A percentile compares a stretch with the other conserved stretches of the same genome.
Conservation (phyloP, 2,329 filamentous ascomycete genomes). For the Arthroderma uncinatum region DNA sequence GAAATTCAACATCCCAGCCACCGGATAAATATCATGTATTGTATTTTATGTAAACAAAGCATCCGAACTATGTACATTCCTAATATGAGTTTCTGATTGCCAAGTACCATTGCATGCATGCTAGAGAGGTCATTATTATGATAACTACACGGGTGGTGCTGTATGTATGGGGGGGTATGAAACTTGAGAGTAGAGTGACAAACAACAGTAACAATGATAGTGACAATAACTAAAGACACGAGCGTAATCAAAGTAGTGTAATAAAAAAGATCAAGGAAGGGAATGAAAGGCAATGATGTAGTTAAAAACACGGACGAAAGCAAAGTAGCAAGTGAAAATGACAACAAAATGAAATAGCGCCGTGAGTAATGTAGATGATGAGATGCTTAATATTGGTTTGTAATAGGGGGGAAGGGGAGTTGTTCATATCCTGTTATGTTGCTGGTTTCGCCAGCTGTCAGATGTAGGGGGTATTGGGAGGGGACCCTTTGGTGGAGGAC, state of each 20-base stretch:
- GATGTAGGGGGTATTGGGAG: conserved; percentile 46
- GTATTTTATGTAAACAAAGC: neutral
- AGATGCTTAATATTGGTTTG: neutral
- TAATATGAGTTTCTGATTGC: conserved; percentile 2
- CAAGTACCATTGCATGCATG: conserved; percentile 5
- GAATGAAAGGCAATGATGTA: neutral
- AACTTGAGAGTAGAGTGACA: neutral
- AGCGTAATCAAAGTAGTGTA: neutral
- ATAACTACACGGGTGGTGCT: neutral
- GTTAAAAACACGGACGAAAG: neutral
- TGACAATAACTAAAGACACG: neutral
- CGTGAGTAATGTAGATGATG: neutral
- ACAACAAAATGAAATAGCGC: neutral
- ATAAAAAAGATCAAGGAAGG: neutral
- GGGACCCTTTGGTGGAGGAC: conserved; percentile 46
- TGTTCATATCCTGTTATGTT: conserved; percentile 1
- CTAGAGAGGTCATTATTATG: conserved; percentile 5
- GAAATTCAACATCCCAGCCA: neutral
- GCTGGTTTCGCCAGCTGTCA: conserved; percentile 4
- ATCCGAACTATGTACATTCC: conserved; percentile 4
- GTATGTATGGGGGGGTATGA: neutral
- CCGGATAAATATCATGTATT: neutral
- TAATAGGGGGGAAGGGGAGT: neutral
- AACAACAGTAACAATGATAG: neutral
- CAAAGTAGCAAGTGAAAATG: neutral